phyloP scores from a whole-genome alignment of 2,329 filamentous ascomycete genomes.

The Chrysoporthe austroafricana region DNA sequence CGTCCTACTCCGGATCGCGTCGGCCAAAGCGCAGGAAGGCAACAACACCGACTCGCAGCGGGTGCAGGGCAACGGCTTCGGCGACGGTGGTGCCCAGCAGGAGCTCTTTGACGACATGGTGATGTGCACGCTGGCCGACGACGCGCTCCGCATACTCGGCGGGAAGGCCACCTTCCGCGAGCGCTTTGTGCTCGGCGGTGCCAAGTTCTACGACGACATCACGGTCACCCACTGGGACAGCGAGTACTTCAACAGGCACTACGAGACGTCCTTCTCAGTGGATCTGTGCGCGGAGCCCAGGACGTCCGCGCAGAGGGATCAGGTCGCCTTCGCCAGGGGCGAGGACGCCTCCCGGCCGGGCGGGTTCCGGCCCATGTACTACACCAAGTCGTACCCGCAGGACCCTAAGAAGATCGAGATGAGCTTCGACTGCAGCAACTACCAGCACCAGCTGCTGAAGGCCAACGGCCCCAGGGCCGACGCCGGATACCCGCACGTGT shows the following conservation, averaged over 20 bases:
- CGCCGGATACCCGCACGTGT: constrained; percentile 61
- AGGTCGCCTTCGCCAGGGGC: constrained; percentile 47
- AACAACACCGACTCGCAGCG: constrained; percentile 42
- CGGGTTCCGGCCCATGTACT: constrained; percentile 68
- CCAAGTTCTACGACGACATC: constrained; percentile 71
- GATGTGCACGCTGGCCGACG: constrained; percentile 57
- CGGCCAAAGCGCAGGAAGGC: constrained; percentile 46
- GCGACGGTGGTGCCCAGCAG: constrained; percentile 48
- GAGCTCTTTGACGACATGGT: constrained; percentile 70
- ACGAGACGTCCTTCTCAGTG: constrained; percentile 63
- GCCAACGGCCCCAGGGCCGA: constrained; percentile 31
- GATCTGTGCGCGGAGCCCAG: constrained; percentile 55
- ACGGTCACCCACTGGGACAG: constrained; percentile 71
- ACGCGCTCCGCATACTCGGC: constrained; percentile 59
- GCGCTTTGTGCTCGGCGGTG: constrained; percentile 69
- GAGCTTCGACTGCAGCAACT: constrained; percentile 77
- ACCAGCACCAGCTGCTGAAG: constrained; percentile 70
- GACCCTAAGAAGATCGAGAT: constrained; percentile 66
- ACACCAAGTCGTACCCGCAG: constrained; percentile 61
- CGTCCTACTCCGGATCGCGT: constrained; percentile 53
- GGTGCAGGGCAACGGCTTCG: constrained; percentile 44
- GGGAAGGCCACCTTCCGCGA: constrained; percentile 63
- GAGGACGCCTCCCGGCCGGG: constrained; percentile 56
- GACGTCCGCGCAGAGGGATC: constrained; percentile 43
- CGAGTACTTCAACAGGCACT: constrained; percentile 69